Evolutionary conservation across 2,329 filamentous ascomycete genomes (phyloP).

Genomic region (Fulvia fulva): DNA sequence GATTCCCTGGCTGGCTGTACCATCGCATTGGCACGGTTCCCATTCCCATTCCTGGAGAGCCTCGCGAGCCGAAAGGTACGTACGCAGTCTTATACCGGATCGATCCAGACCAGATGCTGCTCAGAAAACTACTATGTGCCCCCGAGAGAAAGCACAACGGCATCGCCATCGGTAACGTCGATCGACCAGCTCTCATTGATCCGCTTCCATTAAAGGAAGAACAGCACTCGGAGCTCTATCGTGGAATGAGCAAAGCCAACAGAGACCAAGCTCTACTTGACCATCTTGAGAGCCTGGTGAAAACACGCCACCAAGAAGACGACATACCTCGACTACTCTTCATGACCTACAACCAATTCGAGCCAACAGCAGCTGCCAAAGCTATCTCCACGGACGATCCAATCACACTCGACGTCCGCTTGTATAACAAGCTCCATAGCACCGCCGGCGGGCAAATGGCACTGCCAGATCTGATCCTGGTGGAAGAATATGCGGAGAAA

Average conservation of each 20-base stretch:
- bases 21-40: neutral
- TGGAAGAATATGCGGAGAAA: neutral
- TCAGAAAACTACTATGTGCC: neutral
- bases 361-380: neutral
- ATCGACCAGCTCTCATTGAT: neutral
- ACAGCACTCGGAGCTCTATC: neutral
- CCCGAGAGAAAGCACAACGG: neutral
- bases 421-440: neutral
- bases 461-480: neutral
- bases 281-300: neutral
- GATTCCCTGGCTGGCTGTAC: neutral
- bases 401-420: neutral
- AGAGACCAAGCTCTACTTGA: neutral
- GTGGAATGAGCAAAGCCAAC: neutral
- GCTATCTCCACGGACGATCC: neutral
- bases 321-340: neutral
- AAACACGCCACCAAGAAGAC: neutral
- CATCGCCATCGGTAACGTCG: neutral
- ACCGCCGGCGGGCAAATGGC: neutral
- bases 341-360: neutral
- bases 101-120: neutral
- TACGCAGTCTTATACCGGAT: neutral
- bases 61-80: neutral
- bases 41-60: neutral
- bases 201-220: neutral